phyloP scores from a whole-genome alignment of 208 protist species.

The Acanthamoeba lenticulata region DNA sequence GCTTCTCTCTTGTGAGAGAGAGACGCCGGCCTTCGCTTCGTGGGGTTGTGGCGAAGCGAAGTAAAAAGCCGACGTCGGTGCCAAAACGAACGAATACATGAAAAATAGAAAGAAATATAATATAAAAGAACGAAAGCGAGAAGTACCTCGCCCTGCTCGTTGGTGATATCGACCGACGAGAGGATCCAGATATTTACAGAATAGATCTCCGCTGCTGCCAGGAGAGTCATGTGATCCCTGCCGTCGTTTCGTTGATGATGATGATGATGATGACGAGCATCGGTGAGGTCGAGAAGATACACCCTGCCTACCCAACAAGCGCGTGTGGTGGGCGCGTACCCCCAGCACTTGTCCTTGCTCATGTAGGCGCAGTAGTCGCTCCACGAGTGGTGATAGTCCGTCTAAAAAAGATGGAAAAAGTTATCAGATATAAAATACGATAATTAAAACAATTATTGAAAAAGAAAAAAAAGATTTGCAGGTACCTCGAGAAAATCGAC shows the following conservation, averaged over 20 bases:
- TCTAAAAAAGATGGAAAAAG: background rate
- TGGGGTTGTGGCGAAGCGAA: background rate
- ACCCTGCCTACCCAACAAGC: background rate
- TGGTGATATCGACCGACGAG: slow-evolving; percentile 1
- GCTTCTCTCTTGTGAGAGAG: background rate
- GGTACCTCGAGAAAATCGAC: slow-evolving; percentile 39
- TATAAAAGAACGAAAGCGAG: background rate
- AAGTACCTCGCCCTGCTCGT: slow-evolving; percentile 21
- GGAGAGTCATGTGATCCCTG: slow-evolving; percentile 43
- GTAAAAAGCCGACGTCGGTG: background rate
- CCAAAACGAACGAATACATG: background rate
- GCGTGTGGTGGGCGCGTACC: background rate
- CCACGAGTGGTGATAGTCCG: slow-evolving; percentile 50
- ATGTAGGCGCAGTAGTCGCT: slow-evolving; percentile 44
- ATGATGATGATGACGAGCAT: background rate
- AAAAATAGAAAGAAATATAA: background rate
- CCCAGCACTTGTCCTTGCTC: slow-evolving; percentile 34
- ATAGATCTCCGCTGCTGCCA: slow-evolving; percentile 50
- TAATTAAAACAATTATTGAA: background rate
- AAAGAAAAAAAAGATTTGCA: background rate
- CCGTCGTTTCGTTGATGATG: background rate
- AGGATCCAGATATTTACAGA: slow-evolving; percentile 61
- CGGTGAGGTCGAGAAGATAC: no score
- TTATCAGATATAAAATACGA: background rate
- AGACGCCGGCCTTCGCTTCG: background rate